Evolutionary conservation across 1,284 basidiomycete species (phyloP).

Genomic region (Cryptococcus neoformans): DNA sequence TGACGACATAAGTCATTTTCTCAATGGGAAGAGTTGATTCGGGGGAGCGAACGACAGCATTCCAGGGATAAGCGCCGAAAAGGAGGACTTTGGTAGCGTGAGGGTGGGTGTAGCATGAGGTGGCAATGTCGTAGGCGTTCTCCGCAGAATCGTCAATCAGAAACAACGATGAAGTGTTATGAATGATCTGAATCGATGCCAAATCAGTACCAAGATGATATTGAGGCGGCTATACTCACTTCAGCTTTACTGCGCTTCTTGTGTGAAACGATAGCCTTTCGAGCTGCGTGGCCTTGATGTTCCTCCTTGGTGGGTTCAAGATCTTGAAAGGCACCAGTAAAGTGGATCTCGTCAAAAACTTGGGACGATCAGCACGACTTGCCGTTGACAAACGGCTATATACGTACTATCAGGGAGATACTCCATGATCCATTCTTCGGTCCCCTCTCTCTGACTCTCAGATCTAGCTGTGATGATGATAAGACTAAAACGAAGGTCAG

Average conservation of each 20-base stretch:
- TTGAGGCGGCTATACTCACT: constrained; percentile 46
- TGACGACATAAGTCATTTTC: constrained; percentile 60
- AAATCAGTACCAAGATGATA: neutral
- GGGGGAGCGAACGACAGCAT: constrained; percentile 52
- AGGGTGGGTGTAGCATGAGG: constrained; percentile 20
- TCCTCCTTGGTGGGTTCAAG: constrained; percentile 41
- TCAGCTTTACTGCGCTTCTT: constrained; percentile 65
- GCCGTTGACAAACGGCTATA: neutral
- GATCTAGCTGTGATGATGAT: constrained; percentile 72
- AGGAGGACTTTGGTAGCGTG: constrained; percentile 59
- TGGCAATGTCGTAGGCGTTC: constrained; percentile 63
- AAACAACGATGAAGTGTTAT: constrained; percentile 60
- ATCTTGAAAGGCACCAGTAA: constrained; percentile 65
- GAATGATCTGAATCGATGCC: constrained; percentile 56
- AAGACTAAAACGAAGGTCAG: constrained; percentile 19
- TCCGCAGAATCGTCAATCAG: constrained; percentile 76
- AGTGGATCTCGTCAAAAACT: constrained; percentile 68
- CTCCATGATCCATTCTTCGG: constrained; percentile 64
- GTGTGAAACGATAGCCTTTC: constrained; percentile 55
- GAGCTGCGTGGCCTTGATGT: constrained; percentile 51
- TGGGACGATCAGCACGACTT: neutral
- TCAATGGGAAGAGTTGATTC: constrained; percentile 35
- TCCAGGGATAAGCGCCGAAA: constrained; percentile 76
- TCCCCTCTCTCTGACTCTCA: constrained; percentile 58
- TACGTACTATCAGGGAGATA: constrained; percentile 60